phyloP scores from a whole-genome alignment of 2,329 filamentous ascomycete genomes.

The Parasarocladium wereldwijsianum region DNA sequence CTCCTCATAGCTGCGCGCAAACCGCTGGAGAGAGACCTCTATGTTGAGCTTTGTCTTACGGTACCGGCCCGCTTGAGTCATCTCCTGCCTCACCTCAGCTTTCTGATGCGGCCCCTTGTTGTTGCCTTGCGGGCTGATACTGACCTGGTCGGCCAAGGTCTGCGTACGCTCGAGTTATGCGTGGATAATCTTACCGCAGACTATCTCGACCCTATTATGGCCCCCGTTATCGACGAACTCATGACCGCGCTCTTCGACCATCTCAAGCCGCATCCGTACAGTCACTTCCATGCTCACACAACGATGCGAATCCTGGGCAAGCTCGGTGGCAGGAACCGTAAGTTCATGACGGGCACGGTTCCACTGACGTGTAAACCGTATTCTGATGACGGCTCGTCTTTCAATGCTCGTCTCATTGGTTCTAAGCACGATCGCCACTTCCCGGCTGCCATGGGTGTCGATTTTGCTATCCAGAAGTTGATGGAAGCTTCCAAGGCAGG shows the following conservation, averaged over 20 bases:
- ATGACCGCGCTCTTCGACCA: slow-evolving; percentile 98
- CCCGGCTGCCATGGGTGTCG: slow-evolving; percentile 71
- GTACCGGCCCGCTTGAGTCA: slow-evolving; percentile 92
- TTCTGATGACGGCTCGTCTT: slow-evolving; percentile 74
- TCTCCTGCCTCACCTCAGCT: slow-evolving; percentile 84
- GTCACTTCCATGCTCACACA: slow-evolving; percentile 93
- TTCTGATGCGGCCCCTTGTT: slow-evolving; percentile 94
- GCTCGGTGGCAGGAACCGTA: slow-evolving; percentile 84
- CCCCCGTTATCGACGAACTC: slow-evolving; percentile 93
- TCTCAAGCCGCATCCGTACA: slow-evolving; percentile 83
- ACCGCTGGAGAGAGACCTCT: slow-evolving; percentile 81
- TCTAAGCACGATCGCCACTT: slow-evolving; percentile 83
- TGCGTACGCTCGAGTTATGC: slow-evolving; percentile 87
- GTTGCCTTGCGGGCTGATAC: slow-evolving; percentile 83
- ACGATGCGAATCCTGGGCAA: slow-evolving; percentile 97
- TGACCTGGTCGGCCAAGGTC: slow-evolving; percentile 85
- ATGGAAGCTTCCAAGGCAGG: slow-evolving; percentile 59
- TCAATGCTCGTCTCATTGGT: slow-evolving; percentile 79
- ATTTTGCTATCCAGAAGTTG: slow-evolving; percentile 76
- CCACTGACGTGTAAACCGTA: slow-evolving; percentile 72
- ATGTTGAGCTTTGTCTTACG: slow-evolving; percentile 91
- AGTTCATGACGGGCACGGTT: slow-evolving; percentile 83
- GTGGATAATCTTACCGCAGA: slow-evolving; percentile 97
- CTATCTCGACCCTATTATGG: slow-evolving; percentile 97
- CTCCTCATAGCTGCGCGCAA: slow-evolving; percentile 81